Evolutionary conservation across 768 basidiomycete genomes (phyloP).

Genomic region (Rhizopogon vesiculosus): DNA sequence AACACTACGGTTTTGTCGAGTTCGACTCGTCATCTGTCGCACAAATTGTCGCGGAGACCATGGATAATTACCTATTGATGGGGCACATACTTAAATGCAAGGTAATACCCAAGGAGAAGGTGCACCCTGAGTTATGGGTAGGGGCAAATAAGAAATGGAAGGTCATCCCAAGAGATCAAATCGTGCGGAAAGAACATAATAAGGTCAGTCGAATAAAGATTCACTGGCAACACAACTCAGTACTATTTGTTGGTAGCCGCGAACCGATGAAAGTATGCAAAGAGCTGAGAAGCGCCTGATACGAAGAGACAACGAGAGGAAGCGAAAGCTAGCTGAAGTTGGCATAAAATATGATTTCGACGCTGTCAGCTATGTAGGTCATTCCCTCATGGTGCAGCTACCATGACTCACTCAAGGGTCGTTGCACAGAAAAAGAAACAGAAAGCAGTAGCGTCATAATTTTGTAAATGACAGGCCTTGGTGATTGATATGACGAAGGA

Average conservation of each 20-base stretch:
- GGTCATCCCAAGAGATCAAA: slow-evolving; percentile 64
- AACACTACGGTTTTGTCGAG: slow-evolving; percentile 96
- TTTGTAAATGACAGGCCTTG: background rate
- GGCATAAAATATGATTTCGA: slow-evolving; percentile 90
- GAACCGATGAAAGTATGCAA: slow-evolving; percentile 66
- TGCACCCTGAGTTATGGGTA: slow-evolving; percentile 93
- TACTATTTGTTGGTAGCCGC: slow-evolving; percentile 38
- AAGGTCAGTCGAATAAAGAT: slow-evolving; percentile 49
- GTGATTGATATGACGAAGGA: background rate
- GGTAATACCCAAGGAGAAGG: slow-evolving; percentile 80
- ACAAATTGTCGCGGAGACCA: slow-evolving; percentile 94
- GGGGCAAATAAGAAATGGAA: slow-evolving; percentile 96
- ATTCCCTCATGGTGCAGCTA: background rate
- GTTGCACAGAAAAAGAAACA: slow-evolving; percentile 31
- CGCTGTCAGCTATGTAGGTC: slow-evolving; percentile 76
- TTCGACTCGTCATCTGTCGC: slow-evolving; percentile 88
- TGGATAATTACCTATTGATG: slow-evolving; percentile 97
- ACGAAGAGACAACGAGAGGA: slow-evolving; percentile 50
- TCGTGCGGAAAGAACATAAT: slow-evolving; percentile 74
- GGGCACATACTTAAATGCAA: slow-evolving; percentile 93
- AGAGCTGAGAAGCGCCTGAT: slow-evolving; percentile 65
- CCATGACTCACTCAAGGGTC: background rate
- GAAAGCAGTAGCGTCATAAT: slow-evolving; percentile 17
- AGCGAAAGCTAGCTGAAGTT: slow-evolving; percentile 69
- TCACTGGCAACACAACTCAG: background rate